Conservation (phyloP, 495 filamentous ascomycete genomes). For the Aspergillus cristatus region DNA sequence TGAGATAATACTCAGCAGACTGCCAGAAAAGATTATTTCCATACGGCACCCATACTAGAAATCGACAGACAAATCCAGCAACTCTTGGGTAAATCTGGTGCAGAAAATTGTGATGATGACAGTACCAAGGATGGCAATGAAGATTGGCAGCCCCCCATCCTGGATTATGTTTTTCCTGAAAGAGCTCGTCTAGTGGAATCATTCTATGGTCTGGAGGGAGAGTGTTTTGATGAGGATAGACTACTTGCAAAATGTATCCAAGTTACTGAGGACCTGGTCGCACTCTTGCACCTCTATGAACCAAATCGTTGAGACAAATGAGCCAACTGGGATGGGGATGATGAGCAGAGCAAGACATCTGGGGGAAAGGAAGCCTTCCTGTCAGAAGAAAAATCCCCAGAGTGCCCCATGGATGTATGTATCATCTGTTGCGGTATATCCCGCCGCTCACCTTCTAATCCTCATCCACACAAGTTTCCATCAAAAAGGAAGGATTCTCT, state of each 20-base stretch:
- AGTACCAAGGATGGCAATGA: constrained; percentile 7
- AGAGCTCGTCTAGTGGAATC: constrained; percentile 17
- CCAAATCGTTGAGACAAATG: constrained; percentile 17
- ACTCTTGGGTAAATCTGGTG: constrained; percentile 8
- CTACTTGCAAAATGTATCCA: constrained; percentile 18
- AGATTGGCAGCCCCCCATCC: constrained; percentile 14
- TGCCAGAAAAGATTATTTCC: constrained; percentile 24
- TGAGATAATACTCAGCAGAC: constrained; percentile 13
- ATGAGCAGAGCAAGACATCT: constrained; percentile 7
- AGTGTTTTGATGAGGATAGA: constrained; percentile 17
- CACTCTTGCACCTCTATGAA: constrained; percentile 12
- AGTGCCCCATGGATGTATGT: constrained; percentile 18
- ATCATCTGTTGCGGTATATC: constrained; percentile 22
- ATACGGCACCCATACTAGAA: constrained; percentile 16
- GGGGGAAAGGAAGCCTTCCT: constrained; percentile 8
- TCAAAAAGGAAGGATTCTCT: constrained; percentile 20
- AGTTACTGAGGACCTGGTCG: constrained; percentile 22
- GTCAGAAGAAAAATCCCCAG: constrained; percentile 6
- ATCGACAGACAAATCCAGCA: constrained; percentile 20
- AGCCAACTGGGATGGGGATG: constrained; percentile 14
- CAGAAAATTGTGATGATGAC: constrained; percentile 7
- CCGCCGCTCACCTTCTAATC: constrained; percentile 15
- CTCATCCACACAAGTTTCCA: constrained; percentile 21
- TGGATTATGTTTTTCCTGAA: constrained; percentile 17
- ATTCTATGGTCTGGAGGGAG: constrained; percentile 19